These are phyloP conservation scores for Xylaria nigripes DNA, from an alignment of 495 filamentous ascomycete species.

Conservation along the genomic window DNA sequence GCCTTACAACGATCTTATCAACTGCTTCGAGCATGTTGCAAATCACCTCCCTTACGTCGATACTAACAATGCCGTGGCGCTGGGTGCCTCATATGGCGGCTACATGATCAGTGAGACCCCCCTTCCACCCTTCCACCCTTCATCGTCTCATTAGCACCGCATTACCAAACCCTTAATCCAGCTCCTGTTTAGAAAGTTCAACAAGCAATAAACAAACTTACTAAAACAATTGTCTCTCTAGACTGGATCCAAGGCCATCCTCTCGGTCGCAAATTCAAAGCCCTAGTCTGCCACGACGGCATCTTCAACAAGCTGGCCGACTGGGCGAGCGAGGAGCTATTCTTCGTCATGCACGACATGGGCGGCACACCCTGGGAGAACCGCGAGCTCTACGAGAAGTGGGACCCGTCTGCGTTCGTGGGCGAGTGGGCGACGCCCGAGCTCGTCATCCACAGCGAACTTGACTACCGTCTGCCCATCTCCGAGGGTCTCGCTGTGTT, in stretches of 20 bases:
- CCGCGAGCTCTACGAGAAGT: conserved; percentile 62
- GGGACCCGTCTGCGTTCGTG: conserved; percentile 67
- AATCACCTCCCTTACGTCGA: conserved; percentile 68
- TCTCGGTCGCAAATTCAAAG: conserved; percentile 73
- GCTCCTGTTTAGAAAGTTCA: no score
- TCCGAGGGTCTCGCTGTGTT: conserved; percentile 79
- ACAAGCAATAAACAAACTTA: no score
- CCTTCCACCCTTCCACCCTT: not conserved
- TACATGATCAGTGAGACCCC: conserved; percentile 65
- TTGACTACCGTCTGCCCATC: conserved; percentile 84
- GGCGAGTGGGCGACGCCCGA: conserved; percentile 75
- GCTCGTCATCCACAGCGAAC: conserved; percentile 81
- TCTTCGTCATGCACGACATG: conserved; percentile 81
- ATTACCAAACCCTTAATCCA: not conserved
- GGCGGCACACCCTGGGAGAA: conserved; percentile 70
- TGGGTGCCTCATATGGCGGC: conserved; percentile 82
- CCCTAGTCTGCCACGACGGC: conserved; percentile 85
- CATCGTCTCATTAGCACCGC: not conserved
- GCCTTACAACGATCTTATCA: conserved; percentile 75
- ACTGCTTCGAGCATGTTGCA: conserved; percentile 68
- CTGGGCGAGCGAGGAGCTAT: conserved; percentile 76
- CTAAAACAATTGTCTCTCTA: conserved; percentile 18
- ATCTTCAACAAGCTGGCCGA: conserved; percentile 72
- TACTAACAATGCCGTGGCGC: conserved; percentile 63
- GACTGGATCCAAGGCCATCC: conserved; percentile 66